Percentiles rank a stretch among this genome's conserved stretches.
These are phyloP conservation scores for Sarcodon aspratus DNA, from an alignment of 768 basidiomycete species.

Conservation along the genomic window DNA sequence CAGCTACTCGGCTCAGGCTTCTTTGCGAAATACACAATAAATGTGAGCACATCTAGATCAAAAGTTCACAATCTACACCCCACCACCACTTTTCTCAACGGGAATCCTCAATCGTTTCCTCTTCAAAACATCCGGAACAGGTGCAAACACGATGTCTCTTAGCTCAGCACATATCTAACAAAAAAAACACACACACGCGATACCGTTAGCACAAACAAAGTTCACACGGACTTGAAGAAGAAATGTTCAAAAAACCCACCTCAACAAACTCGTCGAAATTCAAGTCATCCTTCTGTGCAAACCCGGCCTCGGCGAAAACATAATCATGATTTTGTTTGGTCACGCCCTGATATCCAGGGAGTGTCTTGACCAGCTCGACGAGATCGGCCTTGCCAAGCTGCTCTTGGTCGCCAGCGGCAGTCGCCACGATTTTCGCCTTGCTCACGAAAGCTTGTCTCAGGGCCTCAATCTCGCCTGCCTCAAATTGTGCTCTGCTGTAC, in stretches of 20 bases:
- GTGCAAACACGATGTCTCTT: conserved; percentile 50
- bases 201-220: neutral
- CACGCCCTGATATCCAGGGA: conserved; percentile 46
- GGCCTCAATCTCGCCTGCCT: conserved; percentile 35
- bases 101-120: conserved; percentile 34
- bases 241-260: conserved; percentile 31
- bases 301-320: conserved; percentile 69
- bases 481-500: conserved; percentile 43
- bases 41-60: too few species aligned
- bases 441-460: conserved; percentile 25
- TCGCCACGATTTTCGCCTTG: conserved; percentile 12
- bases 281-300: conserved; percentile 40
- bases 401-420: conserved; percentile 14
- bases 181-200: neutral
- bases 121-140: conserved; percentile 18
- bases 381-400: conserved; percentile 26
- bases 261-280: conserved; percentile 85
- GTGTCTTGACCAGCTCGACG: conserved; percentile 15
- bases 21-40: too few species aligned
- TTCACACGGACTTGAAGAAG: neutral
- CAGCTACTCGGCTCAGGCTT: too few species aligned
- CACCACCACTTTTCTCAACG: conserved; percentile 44
- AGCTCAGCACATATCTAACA: conserved; percentile 60
- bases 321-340: conserved; percentile 57
- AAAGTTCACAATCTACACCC: conserved; percentile 21